These are phyloP conservation scores for Abelmoschus esculentus DNA, from an alignment of 345 rosid species.

Conservation along the genomic window DNA sequence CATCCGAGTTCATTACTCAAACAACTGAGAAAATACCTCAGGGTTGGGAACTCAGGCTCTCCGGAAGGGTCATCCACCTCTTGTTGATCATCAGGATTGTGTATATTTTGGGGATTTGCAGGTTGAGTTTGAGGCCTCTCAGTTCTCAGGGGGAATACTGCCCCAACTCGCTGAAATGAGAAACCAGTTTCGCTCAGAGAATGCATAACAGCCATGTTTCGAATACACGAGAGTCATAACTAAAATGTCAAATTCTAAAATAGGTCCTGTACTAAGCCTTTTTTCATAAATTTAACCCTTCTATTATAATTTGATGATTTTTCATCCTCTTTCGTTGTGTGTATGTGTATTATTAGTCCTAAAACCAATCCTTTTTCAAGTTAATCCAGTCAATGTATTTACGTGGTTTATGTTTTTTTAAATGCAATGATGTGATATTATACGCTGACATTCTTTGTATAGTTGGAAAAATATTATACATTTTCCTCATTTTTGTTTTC, in stretches of 20 bases:
- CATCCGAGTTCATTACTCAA: conserved; percentile 1
- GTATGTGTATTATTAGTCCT: no score
- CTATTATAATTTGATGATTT: no score
- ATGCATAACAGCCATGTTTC: not conserved
- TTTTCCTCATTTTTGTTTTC: no score
- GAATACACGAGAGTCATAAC: not conserved
- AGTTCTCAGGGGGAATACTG: conserved; percentile 89
- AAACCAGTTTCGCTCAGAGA: conserved; percentile 13
- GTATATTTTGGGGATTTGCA: conserved; percentile 62
- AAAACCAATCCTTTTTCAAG: no score
- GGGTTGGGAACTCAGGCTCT: conserved; percentile 83
- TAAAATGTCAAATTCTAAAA: not conserved
- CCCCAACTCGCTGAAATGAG: conserved; percentile 87
- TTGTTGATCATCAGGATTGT: conserved; percentile 51
- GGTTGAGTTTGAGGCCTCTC: conserved; percentile 64
- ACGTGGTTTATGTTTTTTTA: no score
- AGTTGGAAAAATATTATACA: no score
- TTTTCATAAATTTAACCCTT: no score
- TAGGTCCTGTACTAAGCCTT: no score
- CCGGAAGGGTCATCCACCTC: conserved; percentile 65
- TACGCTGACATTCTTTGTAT: no score
- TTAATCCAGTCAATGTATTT: no score
- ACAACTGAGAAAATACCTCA: conserved; percentile 48
- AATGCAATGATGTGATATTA: no score
- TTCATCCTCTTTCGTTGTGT: no score